A percentile compares a stretch with the other conserved stretches of the same genome.
phyloP scores from a whole-genome alignment of 768 basidiomycete genomes.

The Lactarius tabidus region DNA sequence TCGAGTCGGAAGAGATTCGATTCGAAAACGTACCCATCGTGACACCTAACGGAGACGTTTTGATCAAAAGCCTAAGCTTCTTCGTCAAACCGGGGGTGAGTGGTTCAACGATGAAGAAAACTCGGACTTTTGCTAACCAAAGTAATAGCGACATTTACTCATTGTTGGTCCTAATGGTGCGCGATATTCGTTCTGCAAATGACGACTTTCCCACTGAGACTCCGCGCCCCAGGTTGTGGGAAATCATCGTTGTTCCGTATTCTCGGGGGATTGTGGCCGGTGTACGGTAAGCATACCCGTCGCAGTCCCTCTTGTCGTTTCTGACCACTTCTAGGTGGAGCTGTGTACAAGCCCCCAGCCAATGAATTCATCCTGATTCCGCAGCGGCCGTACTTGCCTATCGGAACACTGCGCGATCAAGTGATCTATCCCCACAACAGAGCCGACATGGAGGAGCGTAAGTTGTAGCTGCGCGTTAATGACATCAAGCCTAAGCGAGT shows the following conservation, averaged over 20 bases:
- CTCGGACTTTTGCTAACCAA: neutral
- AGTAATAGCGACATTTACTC: slow-evolving; percentile 72
- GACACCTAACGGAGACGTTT: slow-evolving; percentile 91
- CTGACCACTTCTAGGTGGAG: slow-evolving; percentile 43
- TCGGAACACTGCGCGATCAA: slow-evolving; percentile 93
- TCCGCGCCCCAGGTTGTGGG: slow-evolving; percentile 59
- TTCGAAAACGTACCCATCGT: slow-evolving; percentile 95
- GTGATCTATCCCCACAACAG: slow-evolving; percentile 91
- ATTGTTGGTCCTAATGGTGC: slow-evolving; percentile 93
- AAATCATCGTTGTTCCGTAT: slow-evolving; percentile 95
- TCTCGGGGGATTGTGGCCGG: slow-evolving; percentile 93
- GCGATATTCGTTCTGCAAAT: slow-evolving; percentile 12
- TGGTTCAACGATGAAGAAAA: slow-evolving; percentile 4
- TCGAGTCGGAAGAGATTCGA: slow-evolving; percentile 83
- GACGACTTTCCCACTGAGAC: neutral
- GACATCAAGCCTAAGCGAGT: neutral
- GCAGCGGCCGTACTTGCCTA: slow-evolving; percentile 90
- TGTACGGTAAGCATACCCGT: slow-evolving; percentile 41
- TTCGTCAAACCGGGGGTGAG: slow-evolving; percentile 81
- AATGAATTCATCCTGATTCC: slow-evolving; percentile 92
- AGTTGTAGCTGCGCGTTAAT: neutral
- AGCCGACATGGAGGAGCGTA: slow-evolving; percentile 73
- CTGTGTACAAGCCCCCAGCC: slow-evolving; percentile 85
- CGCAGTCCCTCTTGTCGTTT: neutral
- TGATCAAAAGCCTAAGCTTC: slow-evolving; percentile 83